phyloP scores from a whole-genome alignment of 1,284 basidiomycete genomes.

The Apiotrichum veenhuisii region DNA sequence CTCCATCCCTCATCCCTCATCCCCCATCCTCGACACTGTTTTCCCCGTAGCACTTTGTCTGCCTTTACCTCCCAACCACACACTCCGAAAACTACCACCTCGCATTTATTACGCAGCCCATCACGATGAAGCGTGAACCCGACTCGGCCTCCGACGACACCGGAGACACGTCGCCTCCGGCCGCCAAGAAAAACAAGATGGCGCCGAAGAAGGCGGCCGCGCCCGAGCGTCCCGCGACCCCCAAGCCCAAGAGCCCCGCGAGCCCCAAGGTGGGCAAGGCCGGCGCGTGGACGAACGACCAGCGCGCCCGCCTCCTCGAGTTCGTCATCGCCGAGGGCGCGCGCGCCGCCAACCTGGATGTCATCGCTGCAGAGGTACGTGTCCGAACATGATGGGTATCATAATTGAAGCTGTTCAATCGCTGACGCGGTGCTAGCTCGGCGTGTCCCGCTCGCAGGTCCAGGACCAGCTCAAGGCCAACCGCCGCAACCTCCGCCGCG shows the following conservation, averaged over 20 bases:
- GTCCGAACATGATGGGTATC: no score
- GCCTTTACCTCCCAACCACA: no score
- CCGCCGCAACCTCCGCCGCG: conserved; percentile 6
- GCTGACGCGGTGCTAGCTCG: conserved; percentile 5
- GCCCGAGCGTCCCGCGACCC: neutral
- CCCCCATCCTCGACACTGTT: no score
- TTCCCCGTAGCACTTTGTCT: no score
- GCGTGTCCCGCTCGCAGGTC: conserved; percentile 6
- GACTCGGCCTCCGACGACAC: no score
- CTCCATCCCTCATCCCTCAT: no score
- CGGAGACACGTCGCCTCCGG: no score
- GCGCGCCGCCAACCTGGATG: neutral
- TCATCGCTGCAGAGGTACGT: conserved; percentile 2
- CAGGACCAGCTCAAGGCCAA: conserved; percentile 10
- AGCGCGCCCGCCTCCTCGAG: conserved; percentile 1
- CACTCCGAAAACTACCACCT: no score
- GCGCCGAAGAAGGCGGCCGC: neutral
- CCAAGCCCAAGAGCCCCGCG: neutral
- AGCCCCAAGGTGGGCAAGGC: neutral
- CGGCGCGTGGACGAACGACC: conserved; percentile 2
- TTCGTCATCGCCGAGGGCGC: neutral
- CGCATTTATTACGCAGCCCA: no score
- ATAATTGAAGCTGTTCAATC: neutral
- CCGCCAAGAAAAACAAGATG: no score
- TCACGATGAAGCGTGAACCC: no score